Evolutionary conservation across 495 filamentous ascomycete genomes (phyloP), one percentile per base, ranked within the genome.

Genomic region (Penicillium fimorum): DNA sequence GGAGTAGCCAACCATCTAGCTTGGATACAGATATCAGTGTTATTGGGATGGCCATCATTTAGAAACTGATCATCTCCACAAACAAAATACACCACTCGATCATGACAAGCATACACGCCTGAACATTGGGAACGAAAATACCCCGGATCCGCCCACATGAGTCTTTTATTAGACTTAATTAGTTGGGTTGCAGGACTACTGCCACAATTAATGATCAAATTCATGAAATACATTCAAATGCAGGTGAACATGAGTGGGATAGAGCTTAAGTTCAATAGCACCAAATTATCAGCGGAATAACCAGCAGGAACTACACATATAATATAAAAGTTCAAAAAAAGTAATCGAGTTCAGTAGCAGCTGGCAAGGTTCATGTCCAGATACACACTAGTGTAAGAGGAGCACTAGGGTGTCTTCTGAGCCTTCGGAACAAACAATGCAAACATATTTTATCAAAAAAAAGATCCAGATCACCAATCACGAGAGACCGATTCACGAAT

Each of bases 381-480:
- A 20, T 41, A 41, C 18, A 45, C 2, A 12, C 17, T 20, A 5
- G 22, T 41, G 18, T 51, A 22, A 22, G 22, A 22, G 22, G 22
- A 22, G 22, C 22, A 22, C 22, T 22, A 1, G 22, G 22, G 13
- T 33, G 12, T 13, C 33, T 37, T 13, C 33, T 27, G 25, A 27
- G 25, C 13, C 29, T 46, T 15, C 27, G 17, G 13, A 57, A 35
- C 69, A 72, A 73, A 73, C 70, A 66, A 43, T 71, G 64, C 68
- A 73, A 73, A 73, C 70, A 58, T 24, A 42, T n/a, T 30, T 43
- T 18, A 57, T 47, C 56, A 48, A 48, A 53, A 60, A 64, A 67
- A 65, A 63, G 57, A 56, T 54, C 42, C 51, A 52, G 47, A 47
- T 58, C 48, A 18, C 51, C 41, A 54, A 58, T 52, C 53, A 48